A percentile compares a stretch with the other conserved stretches of the same genome.
Evolutionary conservation across 768 basidiomycete genomes (phyloP).

Genomic region (Lactarius sanguifluus): DNA sequence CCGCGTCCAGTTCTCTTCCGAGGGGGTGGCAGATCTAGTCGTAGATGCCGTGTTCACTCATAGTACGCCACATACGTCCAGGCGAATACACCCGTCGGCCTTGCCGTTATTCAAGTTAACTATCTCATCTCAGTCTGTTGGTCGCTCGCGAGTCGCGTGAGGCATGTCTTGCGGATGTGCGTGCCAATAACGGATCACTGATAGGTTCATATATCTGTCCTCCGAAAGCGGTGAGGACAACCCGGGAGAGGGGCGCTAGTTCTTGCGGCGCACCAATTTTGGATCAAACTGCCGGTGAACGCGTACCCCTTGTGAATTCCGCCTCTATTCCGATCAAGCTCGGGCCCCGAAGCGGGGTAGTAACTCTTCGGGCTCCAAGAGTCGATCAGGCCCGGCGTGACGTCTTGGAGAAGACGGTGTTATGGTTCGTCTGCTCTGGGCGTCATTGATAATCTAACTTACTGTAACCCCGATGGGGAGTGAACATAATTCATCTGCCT

Average conservation of each 20-base stretch:
- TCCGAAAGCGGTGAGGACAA: not conserved
- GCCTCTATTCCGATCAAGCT: not conserved
- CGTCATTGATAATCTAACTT: not conserved
- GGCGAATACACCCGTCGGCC: not conserved
- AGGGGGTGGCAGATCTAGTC: constrained; percentile 25
- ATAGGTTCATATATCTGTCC: not conserved
- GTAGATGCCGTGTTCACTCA: not conserved
- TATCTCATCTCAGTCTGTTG: not conserved
- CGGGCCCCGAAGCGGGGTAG: not conserved
- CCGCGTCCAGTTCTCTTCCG: constrained; percentile 4
- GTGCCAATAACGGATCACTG: not conserved
- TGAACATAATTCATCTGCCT: not conserved
- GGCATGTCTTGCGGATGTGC: not conserved
- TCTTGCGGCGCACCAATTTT: not conserved
- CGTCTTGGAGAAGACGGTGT: not conserved
- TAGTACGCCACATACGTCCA: not conserved
- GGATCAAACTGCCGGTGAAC: not conserved
- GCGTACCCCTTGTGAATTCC: not conserved
- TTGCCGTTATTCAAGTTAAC: not conserved
- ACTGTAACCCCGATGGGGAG: not conserved
- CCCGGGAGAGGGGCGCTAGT: not conserved
- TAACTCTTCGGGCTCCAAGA: not conserved
- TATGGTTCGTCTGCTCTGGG: too few relatives aligned
- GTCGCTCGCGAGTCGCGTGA: not conserved
- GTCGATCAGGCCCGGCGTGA: not conserved